Evolutionary conservation across 306 rosid genomes (phyloP), one percentile per base, ranked within the genome.

Genomic region (Castanopsis chinensis): DNA sequence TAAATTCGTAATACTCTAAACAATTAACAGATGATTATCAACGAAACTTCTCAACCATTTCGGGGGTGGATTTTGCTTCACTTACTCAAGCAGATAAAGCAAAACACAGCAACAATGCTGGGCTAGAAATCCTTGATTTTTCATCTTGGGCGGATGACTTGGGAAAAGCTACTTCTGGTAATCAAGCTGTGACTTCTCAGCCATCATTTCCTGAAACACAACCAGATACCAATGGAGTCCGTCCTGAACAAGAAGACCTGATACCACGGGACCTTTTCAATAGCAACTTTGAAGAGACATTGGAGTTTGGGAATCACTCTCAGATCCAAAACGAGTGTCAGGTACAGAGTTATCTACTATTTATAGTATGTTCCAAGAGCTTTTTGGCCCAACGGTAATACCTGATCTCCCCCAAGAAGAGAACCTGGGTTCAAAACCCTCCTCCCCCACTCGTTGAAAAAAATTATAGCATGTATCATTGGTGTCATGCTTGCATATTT

Each of bases 321-420:
- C 84, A 75, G 81, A 68, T 73, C 82, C 90, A 88, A 80, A 83
- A 78, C 74, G 84, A 67, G 71, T 84, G 87, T 90, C 89, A 91
- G 97, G 97, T 93, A 83, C 64, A 67, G 45, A 21, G 49, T 21
- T 32, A 67, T 70, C 33, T 68, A 72, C 14, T 59, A 20, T 72
- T 18, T 52, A 69, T 15, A 5, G 58, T 33, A 13, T 21, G 35
- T 14, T 0, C 51, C 51, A 43, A 43, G 51, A 10, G 51, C 51
- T 1, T 1, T 33, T 5, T 33, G 37, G 37, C 37, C 0, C 7
- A 33, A 33, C 5, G 7, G 37, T 5, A 43, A 43, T 43, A 1
- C 51, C 3, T 43, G 3, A 13, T 43, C 3, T 43, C 13, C 51
- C 51, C 51, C 51, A 43, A 2, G 51, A 11, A 43, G 51, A 43